Base-by-base conservation (phyloP, 768 basidiomycete species). In the Coprinopsis marcescibilis region DNA sequence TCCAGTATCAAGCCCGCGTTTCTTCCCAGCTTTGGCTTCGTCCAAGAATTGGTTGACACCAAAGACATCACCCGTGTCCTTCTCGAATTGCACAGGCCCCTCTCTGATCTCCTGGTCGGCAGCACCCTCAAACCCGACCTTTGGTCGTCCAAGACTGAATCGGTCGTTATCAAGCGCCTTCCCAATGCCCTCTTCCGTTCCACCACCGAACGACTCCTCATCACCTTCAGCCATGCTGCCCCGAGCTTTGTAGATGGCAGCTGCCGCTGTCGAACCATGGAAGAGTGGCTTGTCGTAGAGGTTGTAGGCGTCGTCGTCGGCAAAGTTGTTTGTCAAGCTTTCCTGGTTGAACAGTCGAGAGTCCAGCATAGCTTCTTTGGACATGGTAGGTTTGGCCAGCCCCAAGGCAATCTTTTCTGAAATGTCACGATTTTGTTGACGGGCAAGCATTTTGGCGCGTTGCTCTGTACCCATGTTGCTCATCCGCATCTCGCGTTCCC, bases 331-430 rank as follows among this genome's bases (percentile, higher is more conserved):
- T 0, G 82, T 75, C 36, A 95, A 72, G 6, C 89, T 83, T 61
- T 99, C 96, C 60, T 94, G 88, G 68, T 99, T 98, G 80, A 98
- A 99, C 48, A 99, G 68, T 43, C 96, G 85, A 21, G 92, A 94
- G 64, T 99, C 96, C 61, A 98, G 70, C 88, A 98, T 93, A 3
- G 89, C 85, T 67, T 99, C 96, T 65, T 99, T 99, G 29, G 92
- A 91, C 51, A 88, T 60, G 1, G 94, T 93, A 4, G 96, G 96
- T 65, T 98, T 99, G 25, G 96, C 96, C 39, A 99, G 80, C 30
- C 96, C 96, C 25, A 99, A 81, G 3, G 96, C 96, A 43, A 99
- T 84, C 75, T 99, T 98, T 69, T 99, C 96, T 2, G 96, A 99
- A 38, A 99, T 98, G 65, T 98, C 96, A 58, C 96, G 90, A 63